Evolutionary conservation across 2,329 filamentous ascomycete species (phyloP).

Genomic region (Parastagonospora nodorum): DNA sequence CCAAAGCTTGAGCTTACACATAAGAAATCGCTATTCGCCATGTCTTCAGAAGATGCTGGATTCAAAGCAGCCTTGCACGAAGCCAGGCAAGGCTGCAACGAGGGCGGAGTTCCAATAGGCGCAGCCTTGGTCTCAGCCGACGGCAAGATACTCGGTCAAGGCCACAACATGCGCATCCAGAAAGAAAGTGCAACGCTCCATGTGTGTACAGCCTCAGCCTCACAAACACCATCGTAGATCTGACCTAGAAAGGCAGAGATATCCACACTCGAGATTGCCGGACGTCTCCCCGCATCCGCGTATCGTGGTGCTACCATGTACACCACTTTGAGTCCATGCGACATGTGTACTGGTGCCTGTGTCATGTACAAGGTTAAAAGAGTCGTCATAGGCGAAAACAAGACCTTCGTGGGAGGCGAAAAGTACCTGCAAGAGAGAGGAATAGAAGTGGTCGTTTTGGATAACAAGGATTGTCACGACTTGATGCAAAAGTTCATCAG

Average conservation of each 20-base stretch:
- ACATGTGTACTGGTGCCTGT: conserved; percentile 82
- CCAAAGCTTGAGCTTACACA: background rate
- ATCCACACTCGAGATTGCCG: conserved; percentile 74
- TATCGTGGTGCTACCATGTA: conserved; percentile 81
- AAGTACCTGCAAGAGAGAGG: conserved; percentile 69
- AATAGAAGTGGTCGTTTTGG: conserved; percentile 73
- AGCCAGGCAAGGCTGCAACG: conserved; percentile 58
- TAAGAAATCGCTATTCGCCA: conserved; percentile 8
- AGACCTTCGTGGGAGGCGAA: conserved; percentile 75
- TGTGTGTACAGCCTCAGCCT: conserved; percentile 48
- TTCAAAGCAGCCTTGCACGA: conserved; percentile 64
- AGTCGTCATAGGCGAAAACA: conserved; percentile 77
- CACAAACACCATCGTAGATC: conserved; percentile 6
- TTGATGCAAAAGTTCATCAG: conserved; percentile 75
- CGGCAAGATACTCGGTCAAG: conserved; percentile 71
- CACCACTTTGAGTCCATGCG: conserved; percentile 78
- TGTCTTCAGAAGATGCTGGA: conserved; percentile 47
- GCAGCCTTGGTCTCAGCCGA: conserved; percentile 69
- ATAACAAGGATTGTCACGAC: conserved; percentile 67
- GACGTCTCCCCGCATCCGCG: conserved; percentile 69
- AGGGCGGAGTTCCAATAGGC: conserved; percentile 65
- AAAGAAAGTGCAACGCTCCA: conserved; percentile 73
- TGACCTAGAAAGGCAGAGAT: conserved; percentile 67
- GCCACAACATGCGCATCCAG: conserved; percentile 78
- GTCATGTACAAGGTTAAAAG: conserved; percentile 75